Conservation (phyloP, 345 rosid genomes). For the Odontarrhena argentea region DNA sequence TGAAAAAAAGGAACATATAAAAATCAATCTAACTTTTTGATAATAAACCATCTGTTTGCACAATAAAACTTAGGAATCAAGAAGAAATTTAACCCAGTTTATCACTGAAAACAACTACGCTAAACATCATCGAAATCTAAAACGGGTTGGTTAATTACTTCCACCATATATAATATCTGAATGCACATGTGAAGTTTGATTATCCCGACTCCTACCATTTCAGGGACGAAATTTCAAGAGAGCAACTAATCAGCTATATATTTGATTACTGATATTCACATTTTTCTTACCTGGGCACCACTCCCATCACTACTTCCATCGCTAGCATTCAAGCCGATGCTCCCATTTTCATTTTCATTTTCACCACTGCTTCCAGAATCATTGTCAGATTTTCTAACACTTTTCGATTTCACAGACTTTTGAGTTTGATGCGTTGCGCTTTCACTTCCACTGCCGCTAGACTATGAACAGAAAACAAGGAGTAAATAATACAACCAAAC, state of each 20-base stretch:
- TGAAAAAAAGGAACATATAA: slow-evolving; percentile 29
- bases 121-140: slow-evolving; percentile 23
- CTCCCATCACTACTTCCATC: slow-evolving; percentile 80
- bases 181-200: slow-evolving; percentile 31
- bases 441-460: slow-evolving; percentile 82
- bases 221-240: slow-evolving; percentile 14
- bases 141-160: slow-evolving; percentile 22
- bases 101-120: slow-evolving; percentile 13
- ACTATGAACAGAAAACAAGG: slow-evolving; percentile 48
- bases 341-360: slow-evolving; percentile 54
- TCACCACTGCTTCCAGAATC: slow-evolving; percentile 55
- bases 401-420: slow-evolving; percentile 55
- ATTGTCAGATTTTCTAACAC: slow-evolving; percentile 48
- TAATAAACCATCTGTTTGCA: slow-evolving; percentile 1
- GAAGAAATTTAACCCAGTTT: slow-evolving; percentile 14
- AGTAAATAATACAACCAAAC: slow-evolving; percentile 19
- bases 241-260: slow-evolving; percentile 5
- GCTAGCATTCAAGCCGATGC: slow-evolving; percentile 45
- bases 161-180: slow-evolving; percentile 27
- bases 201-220: slow-evolving; percentile 29
- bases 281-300: slow-evolving; percentile 66
- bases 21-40: not conserved
- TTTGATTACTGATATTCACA: slow-evolving; percentile 27
- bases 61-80: slow-evolving; percentile 18
- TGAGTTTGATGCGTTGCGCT: slow-evolving; percentile 63